Percentiles rank a stretch among this genome's conserved stretches.
Conservation (phyloP, 169 alveolate genomes). For the Perkinsus chesapeaki region DNA sequence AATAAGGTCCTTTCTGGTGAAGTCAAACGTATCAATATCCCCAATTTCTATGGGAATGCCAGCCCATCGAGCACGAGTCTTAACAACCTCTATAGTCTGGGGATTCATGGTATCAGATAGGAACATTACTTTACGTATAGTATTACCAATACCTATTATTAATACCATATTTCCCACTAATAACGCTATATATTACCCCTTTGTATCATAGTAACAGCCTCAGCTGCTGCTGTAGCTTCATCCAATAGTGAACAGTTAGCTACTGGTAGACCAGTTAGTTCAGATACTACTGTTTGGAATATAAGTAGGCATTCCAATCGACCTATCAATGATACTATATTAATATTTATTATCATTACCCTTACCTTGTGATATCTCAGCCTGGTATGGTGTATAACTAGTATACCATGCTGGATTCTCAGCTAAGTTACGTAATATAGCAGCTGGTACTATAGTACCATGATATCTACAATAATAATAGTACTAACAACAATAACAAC, state of each 20-base stretch:
- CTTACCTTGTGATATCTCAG: slow-evolving; percentile 78
- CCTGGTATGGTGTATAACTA: slow-evolving; percentile 80
- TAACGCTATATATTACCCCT: slow-evolving; percentile 10
- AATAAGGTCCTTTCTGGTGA: slow-evolving; percentile 39
- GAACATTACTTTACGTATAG: slow-evolving; percentile 39
- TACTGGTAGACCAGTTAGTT: slow-evolving; percentile 63
- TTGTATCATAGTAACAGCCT: slow-evolving; percentile 62
- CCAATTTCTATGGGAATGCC: slow-evolving; percentile 57
- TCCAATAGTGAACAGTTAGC: slow-evolving; percentile 74
- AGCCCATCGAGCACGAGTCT: slow-evolving; percentile 59
- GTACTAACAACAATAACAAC: background rate
- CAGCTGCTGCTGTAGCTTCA: slow-evolving; percentile 79
- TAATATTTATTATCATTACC: background rate
- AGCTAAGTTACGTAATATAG: slow-evolving; percentile 51
- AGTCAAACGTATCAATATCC: slow-evolving; percentile 51
- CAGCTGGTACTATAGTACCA: slow-evolving; percentile 57
- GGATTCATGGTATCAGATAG: slow-evolving; percentile 53
- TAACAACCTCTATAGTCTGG: slow-evolving; percentile 49
- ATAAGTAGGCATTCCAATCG: background rate
- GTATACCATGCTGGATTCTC: slow-evolving; percentile 76
- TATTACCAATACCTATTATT: background rate
- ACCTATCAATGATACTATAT: background rate
- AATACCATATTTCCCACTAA: background rate
- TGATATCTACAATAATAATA: slow-evolving; percentile 23
- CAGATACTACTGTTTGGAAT: slow-evolving; percentile 62